Conservation (phyloP, 1,284 basidiomycete genomes). For the Pterula multifida region DNA sequence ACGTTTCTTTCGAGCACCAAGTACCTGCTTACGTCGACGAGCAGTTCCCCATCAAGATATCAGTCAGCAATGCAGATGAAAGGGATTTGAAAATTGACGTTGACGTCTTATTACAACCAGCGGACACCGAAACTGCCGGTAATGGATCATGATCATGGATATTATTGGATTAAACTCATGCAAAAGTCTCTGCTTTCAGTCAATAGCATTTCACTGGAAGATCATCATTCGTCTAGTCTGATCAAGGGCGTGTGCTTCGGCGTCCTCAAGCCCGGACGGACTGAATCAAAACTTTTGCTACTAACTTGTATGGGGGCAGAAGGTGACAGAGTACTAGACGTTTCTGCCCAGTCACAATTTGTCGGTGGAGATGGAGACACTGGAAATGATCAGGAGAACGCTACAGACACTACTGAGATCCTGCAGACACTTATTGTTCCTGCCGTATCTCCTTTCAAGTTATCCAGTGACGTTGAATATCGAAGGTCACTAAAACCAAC, state of each 20-base stretch:
- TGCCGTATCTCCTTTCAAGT: constrained; percentile 40
- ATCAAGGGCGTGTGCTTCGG: constrained; percentile 65
- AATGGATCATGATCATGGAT: constrained; percentile 14
- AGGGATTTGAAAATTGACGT: constrained; percentile 54
- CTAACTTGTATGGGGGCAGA: constrained; percentile 45
- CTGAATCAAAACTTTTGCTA: constrained; percentile 41
- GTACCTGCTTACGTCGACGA: constrained; percentile 70
- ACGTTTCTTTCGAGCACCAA: constrained; percentile 42
- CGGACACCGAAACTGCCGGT: constrained; percentile 68
- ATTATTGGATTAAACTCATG: neutral
- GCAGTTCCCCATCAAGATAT: constrained; percentile 55
- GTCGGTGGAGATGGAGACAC: constrained; percentile 13
- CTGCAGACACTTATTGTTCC: constrained; percentile 52
- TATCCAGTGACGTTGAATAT: constrained; percentile 39
- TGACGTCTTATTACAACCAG: constrained; percentile 69
- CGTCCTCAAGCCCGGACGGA: constrained; percentile 39
- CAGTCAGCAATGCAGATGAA: constrained; percentile 58
- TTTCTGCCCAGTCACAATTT: constrained; percentile 57
- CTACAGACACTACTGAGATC: constrained; percentile 41
- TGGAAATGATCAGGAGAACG: constrained; percentile 13
- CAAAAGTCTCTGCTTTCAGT: constrained; percentile 24
- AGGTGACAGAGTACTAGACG: constrained; percentile 59
- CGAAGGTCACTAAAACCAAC: constrained; percentile 23
- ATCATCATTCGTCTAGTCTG: constrained; percentile 50
- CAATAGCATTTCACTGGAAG: constrained; percentile 50